Evolutionary conservation across 805 yeast species (phyloP).

Genomic region (Lipomyces orientalis): DNA sequence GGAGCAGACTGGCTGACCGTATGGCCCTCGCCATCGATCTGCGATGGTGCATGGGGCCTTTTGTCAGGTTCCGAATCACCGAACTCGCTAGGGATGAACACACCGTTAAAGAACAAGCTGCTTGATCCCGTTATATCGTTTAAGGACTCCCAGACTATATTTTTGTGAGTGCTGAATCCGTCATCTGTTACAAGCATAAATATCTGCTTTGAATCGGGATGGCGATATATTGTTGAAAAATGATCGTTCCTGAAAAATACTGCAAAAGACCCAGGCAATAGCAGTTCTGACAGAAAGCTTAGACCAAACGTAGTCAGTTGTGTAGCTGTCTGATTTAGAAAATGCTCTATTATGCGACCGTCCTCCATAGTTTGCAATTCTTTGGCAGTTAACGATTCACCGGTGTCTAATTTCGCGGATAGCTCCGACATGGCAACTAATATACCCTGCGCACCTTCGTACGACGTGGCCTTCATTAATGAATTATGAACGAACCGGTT

Average conservation of each 20-base stretch:
- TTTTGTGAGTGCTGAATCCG: slow-evolving; percentile 56
- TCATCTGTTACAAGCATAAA: slow-evolving; percentile 76
- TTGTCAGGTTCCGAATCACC: slow-evolving; percentile 24
- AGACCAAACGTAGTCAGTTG: slow-evolving; percentile 79
- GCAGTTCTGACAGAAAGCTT: slow-evolving; percentile 50
- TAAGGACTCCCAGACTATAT: slow-evolving; percentile 84
- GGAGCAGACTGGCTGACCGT: not conserved
- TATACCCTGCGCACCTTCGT: slow-evolving; percentile 65
- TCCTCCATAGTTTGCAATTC: slow-evolving; percentile 27
- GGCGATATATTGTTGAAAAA: slow-evolving; percentile 67
- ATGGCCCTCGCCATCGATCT: not conserved
- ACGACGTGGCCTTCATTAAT: slow-evolving; percentile 53
- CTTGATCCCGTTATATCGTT: slow-evolving; percentile 68
- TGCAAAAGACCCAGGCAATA: slow-evolving; percentile 61
- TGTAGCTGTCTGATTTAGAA: slow-evolving; percentile 67
- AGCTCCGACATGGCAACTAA: slow-evolving; percentile 56
- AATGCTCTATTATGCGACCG: slow-evolving; percentile 48
- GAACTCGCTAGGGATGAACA: slow-evolving; percentile 54
- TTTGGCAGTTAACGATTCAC: slow-evolving; percentile 20
- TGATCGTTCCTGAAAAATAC: slow-evolving; percentile 91
- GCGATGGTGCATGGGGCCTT: not conserved
- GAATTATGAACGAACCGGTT: slow-evolving; percentile 46
- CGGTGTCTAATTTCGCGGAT: slow-evolving; percentile 21
- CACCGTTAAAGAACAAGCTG: slow-evolving; percentile 74
- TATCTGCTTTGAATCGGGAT: slow-evolving; percentile 50